Conservation (phyloP, 2,329 filamentous ascomycete genomes). For the Hirsutella rhossiliensis region DNA sequence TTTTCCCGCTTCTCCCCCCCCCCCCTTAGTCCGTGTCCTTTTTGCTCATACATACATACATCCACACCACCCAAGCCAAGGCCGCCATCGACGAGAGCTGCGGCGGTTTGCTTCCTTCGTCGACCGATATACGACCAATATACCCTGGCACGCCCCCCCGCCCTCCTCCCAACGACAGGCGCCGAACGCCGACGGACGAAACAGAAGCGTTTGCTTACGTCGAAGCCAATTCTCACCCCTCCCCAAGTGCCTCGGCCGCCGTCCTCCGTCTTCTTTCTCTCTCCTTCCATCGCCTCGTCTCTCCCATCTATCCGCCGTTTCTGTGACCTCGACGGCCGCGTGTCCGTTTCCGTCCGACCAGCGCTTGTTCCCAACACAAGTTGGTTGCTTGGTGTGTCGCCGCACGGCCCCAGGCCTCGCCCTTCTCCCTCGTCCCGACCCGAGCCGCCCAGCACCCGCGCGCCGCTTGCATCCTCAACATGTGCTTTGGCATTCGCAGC, state of each 20-base stretch:
- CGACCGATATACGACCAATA: no score
- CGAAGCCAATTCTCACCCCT: neutral
- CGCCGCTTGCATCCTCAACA: conserved; percentile 14
- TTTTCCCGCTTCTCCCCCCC: neutral
- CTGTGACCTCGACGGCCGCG: no score
- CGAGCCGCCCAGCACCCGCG: neutral
- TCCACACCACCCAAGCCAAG: neutral
- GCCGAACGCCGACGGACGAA: neutral
- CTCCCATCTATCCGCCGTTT: no score
- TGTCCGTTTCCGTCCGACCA: no score
- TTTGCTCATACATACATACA: neutral
- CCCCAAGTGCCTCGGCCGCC: neutral
- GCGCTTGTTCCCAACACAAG: no score
- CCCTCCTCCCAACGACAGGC: neutral
- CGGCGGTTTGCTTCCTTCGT: neutral
- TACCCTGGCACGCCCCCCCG: neutral
- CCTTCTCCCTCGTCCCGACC: neutral
- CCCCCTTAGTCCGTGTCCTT: neutral
- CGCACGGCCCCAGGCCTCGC: no score
- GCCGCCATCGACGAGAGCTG: neutral
- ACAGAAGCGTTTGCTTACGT: neutral
- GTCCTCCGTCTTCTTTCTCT: neutral
- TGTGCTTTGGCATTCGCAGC: conserved; percentile 54
- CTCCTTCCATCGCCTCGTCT: no score
- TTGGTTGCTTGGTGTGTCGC: no score